These are phyloP conservation scores for Rhododendron griersonianum DNA, from an alignment of 148 eudicot species.

Conservation along the genomic window DNA sequence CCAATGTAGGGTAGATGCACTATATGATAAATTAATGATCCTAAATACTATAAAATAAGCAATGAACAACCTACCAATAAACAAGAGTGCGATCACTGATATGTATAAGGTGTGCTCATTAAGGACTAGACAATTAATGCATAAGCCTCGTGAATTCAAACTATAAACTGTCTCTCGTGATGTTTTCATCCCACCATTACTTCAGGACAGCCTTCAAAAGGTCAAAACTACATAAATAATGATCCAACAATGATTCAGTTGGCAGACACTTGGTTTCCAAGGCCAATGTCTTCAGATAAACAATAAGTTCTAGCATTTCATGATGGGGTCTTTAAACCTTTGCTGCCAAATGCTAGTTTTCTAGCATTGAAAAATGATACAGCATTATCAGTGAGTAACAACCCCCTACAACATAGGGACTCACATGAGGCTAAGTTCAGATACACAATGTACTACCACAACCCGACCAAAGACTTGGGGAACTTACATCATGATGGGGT, in stretches of 20 bases:
- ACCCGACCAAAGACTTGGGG: neutral
- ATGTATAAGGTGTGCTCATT: neutral
- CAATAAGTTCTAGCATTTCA: neutral
- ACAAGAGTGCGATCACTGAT: neutral
- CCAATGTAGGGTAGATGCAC: neutral
- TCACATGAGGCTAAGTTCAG: neutral
- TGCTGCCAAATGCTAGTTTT: neutral
- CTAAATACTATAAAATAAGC: neutral
- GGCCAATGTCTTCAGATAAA: neutral
- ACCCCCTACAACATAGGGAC: neutral
- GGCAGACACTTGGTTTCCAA: neutral
- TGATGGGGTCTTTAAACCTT: neutral
- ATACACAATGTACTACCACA: neutral
- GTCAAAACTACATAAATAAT: neutral
- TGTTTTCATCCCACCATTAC: neutral
- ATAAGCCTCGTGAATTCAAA: neutral
- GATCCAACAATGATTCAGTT: neutral
- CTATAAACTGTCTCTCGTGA: neutral
- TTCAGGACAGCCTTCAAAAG: neutral
- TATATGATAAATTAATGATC: too few species aligned
- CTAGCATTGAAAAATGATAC: neutral
- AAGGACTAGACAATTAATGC: neutral
- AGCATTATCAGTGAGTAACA: neutral
- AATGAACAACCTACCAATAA: neutral
- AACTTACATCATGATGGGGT: slow-evolving; percentile 47